Percentiles rank a stretch among this genome's conserved stretches.
These are phyloP conservation scores for Backusella mclennaniae DNA, from an alignment of 192 early-diverging fungal genomes.

Conservation along the genomic window DNA sequence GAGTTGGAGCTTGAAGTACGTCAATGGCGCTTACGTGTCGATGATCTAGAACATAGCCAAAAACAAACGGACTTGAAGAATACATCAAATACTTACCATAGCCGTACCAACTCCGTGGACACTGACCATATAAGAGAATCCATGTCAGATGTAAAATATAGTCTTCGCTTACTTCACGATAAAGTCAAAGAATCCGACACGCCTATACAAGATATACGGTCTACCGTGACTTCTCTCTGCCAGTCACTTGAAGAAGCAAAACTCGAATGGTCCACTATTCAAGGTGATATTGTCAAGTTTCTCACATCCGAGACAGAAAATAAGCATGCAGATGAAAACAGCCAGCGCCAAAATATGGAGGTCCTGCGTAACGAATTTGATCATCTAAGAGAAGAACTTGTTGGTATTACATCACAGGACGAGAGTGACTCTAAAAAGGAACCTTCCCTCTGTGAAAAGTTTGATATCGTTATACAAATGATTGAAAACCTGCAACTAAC, in stretches of 20 bases:
- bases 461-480: constrained; percentile 25
- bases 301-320: constrained; percentile 17
- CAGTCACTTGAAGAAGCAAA: constrained; percentile 22
- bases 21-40: constrained; percentile 11
- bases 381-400: constrained; percentile 17
- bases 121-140: constrained; percentile 1
- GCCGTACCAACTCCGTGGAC: neutral
- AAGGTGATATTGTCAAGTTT: constrained; percentile 27
- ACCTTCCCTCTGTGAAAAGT: constrained; percentile 24
- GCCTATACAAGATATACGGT: constrained; percentile 22
- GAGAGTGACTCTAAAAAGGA: neutral
- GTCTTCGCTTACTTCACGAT: constrained; percentile 18
- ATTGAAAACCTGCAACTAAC: constrained; percentile 22
- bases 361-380: constrained; percentile 9
- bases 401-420: constrained; percentile 12
- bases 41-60: constrained; percentile 14
- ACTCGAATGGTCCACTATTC: constrained; percentile 25
- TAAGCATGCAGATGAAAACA: neutral
- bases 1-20: neutral
- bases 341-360: constrained; percentile 1
- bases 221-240: constrained; percentile 5
- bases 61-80: constrained; percentile 10
- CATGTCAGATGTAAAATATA: constrained; percentile 16
- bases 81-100: neutral
- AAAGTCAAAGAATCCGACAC: constrained; percentile 10